Base-by-base conservation (phyloP, 768 basidiomycete species). In the Arthromyces matolae region DNA sequence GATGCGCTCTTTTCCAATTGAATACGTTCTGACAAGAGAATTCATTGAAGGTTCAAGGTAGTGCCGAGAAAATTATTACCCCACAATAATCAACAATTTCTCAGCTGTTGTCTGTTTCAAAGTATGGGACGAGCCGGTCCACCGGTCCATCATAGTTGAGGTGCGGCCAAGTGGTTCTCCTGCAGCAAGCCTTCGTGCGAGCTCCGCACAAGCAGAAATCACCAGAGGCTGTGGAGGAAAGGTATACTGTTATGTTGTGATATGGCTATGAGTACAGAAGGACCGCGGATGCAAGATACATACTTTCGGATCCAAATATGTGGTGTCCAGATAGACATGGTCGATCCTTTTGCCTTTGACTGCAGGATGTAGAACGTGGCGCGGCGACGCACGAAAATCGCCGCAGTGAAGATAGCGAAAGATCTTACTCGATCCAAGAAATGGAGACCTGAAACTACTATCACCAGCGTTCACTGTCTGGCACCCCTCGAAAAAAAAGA, bases 361-460 rank as follows among this genome's bases (percentile, higher is more conserved):
- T 1, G 82, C 81, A 1, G 92, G 90, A 63, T 99, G 96, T 8
- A 86, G 60, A 18, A 90, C 79, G 66, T 96, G 93, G 38, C 77
- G 75, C 0, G 96, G 96, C 18, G 86, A 93, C 2, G 95, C 95
- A 31, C 89, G 79, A 56, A 92, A 91, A 61, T 91, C 95, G 0
- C 96, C 96, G 54, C 96, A 98, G 60, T 99, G 96, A 5, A 99
- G 73, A 62, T 98, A 98, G 29, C 92, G 78, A 64, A 93, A 97
- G 1, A 73, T 68, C 49, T 74, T 78, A 27, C 73, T 63, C 2
- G 86, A 82, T 3, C 90, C 92, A 12, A 95, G 73, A 47, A 73
- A 81, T 0, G 78, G 69, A 0, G 87, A 89, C 51, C 78, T 82
- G 72, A 83, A 88, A 3, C 71, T 68, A 47, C 85, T 88, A 61